Percentiles rank a stretch among this genome's conserved stretches.
These are phyloP conservation scores for Candida fluviatilis DNA, from an alignment of 805 yeast species.

Conservation along the genomic window DNA sequence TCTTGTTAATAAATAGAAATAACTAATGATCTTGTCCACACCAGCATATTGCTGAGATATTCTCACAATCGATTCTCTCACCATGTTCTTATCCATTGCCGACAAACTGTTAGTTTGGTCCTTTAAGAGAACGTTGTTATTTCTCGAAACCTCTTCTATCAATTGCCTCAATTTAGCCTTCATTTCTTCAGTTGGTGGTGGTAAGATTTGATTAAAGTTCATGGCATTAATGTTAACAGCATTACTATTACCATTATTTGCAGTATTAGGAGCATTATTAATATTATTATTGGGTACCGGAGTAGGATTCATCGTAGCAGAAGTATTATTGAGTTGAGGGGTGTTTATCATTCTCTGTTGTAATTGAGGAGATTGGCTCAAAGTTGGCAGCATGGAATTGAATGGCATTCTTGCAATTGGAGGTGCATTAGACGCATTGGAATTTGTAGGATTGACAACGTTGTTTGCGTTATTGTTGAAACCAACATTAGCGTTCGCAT, in stretches of 20 bases:
- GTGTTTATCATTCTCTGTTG: not conserved
- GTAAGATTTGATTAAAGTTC: constrained; percentile 19
- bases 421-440: not conserved
- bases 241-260: not conserved
- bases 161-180: constrained; percentile 58
- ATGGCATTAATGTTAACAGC: constrained; percentile 2
- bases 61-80: constrained; percentile 49
- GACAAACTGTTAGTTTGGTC: constrained; percentile 61
- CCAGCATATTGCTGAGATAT: constrained; percentile 59
- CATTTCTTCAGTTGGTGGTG: constrained; percentile 54
- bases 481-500: not conserved
- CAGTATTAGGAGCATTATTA: constrained; percentile 1
- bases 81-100: constrained; percentile 59
- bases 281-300: not conserved
- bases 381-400: not conserved
- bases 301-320: not conserved
- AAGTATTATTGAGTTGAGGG: not conserved
- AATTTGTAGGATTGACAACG: not conserved
- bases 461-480: not conserved
- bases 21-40: constrained; percentile 73
- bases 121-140: constrained; percentile 57
- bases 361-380: constrained; percentile 4
- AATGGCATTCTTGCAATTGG: not conserved
- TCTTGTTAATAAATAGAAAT: constrained; percentile 71
- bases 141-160: constrained; percentile 63